A percentile compares a stretch with the other conserved stretches of the same genome.
Conservation (phyloP, 2,329 filamentous ascomycete species). For the Stylonectria norvegica region DNA sequence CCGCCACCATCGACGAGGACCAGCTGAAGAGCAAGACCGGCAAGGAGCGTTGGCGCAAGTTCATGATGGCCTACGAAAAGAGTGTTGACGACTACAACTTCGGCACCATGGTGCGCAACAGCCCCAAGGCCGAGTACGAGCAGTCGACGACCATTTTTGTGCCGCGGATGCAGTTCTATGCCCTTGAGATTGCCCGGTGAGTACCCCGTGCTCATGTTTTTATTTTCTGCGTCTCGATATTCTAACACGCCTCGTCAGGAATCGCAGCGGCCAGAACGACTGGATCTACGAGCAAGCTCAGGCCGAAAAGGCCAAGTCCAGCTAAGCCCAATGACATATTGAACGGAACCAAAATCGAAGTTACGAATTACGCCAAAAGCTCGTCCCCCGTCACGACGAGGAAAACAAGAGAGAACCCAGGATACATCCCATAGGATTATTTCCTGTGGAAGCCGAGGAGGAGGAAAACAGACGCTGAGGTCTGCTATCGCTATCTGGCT, state of each 20-base stretch:
- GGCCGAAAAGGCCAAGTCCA: constrained; percentile 44
- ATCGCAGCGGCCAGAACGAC: constrained; percentile 86
- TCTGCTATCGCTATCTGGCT: too few species aligned
- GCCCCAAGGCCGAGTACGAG: constrained; percentile 78
- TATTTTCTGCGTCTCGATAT: not conserved
- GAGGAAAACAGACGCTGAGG: too few species aligned
- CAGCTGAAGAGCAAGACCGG: constrained; percentile 96
- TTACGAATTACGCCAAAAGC: not conserved
- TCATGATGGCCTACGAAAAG: constrained; percentile 92
- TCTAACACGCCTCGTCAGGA: constrained; percentile 55
- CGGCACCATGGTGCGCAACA: constrained; percentile 83
- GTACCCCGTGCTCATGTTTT: not conserved
- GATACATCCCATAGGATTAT: too few species aligned
- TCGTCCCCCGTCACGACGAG: too few species aligned
- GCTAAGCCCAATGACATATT: too few species aligned
- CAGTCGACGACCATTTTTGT: constrained; percentile 86
- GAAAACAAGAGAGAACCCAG: not conserved
- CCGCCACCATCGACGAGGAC: constrained; percentile 78
- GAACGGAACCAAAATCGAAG: too few species aligned
- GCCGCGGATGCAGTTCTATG: constrained; percentile 57
- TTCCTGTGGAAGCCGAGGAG: too few species aligned
- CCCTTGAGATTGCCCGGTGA: constrained; percentile 47
- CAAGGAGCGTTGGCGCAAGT: constrained; percentile 92
- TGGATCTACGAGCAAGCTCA: constrained; percentile 91
- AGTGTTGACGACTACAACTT: constrained; percentile 98